Percentiles rank a stretch among this genome's conserved stretches.
Evolutionary conservation across 768 basidiomycete species (phyloP).

Genomic region (Coprinopsis cinerea): DNA sequence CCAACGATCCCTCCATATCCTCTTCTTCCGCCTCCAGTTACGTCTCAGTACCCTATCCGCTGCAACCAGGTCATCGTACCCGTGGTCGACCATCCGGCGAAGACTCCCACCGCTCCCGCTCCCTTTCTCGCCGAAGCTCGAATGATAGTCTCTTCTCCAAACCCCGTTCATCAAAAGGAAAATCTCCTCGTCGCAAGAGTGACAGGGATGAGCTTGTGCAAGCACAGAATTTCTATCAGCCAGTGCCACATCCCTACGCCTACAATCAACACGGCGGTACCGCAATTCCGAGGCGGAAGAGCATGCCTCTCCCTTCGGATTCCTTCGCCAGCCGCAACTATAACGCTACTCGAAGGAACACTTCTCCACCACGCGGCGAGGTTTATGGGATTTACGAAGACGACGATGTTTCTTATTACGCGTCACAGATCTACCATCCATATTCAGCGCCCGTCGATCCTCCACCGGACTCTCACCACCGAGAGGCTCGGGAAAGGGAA

Average conservation of each 20-base stretch:
- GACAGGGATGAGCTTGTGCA: background rate
- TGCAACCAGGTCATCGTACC: slow-evolving; percentile 17
- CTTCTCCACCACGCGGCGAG: background rate
- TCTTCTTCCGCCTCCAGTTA: slow-evolving; percentile 1
- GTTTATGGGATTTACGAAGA: background rate
- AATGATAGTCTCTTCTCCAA: slow-evolving; percentile 18
- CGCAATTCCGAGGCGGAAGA: slow-evolving; percentile 37
- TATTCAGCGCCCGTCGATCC: slow-evolving; percentile 8
- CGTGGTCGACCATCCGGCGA: slow-evolving; percentile 15
- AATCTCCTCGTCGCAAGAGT: slow-evolving; percentile 12
- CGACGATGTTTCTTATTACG: background rate
- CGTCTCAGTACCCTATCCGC: slow-evolving; percentile 24
- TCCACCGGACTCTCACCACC: slow-evolving; percentile 8
- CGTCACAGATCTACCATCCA: slow-evolving; percentile 1
- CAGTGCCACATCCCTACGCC: background rate
- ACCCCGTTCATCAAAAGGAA: slow-evolving; percentile 16
- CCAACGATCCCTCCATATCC: slow-evolving; percentile 21
- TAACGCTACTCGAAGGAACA: background rate
- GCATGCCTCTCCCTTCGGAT: slow-evolving; percentile 36
- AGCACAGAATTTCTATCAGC: slow-evolving; percentile 5
- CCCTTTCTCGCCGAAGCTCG: slow-evolving; percentile 17
- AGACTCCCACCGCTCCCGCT: slow-evolving; percentile 17
- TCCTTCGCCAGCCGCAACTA: background rate
- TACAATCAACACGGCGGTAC: slow-evolving; percentile 5
- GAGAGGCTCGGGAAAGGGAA: slow-evolving; percentile 9